Percentiles rank a stretch among this genome's conserved stretches.
Conservation (phyloP, 352 stramenopile species). For the Blastocystis sp. region DNA sequence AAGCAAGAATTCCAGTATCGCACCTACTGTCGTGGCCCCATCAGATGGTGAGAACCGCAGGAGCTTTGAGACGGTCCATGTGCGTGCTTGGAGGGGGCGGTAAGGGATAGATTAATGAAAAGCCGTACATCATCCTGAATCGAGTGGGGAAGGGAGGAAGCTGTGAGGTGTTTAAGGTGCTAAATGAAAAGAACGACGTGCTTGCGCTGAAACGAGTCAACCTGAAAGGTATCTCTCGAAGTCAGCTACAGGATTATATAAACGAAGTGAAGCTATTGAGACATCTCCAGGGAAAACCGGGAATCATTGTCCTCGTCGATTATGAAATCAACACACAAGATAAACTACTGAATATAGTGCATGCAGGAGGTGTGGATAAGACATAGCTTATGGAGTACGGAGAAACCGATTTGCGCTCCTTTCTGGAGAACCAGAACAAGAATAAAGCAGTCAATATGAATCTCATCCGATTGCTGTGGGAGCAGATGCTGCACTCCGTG, state of each 20-base stretch:
- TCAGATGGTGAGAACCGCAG: neutral
- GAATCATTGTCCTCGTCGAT: constrained; percentile 91
- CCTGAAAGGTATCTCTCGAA: constrained; percentile 83
- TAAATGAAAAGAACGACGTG: constrained; percentile 45
- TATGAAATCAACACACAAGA: constrained; percentile 82
- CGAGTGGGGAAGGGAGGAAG: constrained; percentile 91
- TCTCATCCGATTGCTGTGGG: constrained; percentile 91
- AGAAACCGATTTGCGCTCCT: constrained; percentile 24
- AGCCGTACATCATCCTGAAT: constrained; percentile 89
- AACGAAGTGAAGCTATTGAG: constrained; percentile 93
- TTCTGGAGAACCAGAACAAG: constrained; percentile 3
- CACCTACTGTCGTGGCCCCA: neutral
- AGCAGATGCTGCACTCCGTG: constrained; percentile 95
- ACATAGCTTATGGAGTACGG: constrained; percentile 32
- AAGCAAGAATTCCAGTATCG: neutral
- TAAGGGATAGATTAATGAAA: constrained; percentile 75
- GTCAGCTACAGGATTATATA: constrained; percentile 88
- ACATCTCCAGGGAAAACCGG: constrained; percentile 84
- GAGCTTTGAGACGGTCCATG: constrained; percentile 26
- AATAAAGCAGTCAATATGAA: constrained; percentile 84
- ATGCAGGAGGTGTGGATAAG: neutral
- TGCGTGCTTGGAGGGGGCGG: neutral
- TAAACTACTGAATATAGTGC: constrained; percentile 71
- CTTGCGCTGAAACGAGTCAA: constrained; percentile 94
- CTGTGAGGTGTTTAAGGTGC: constrained; percentile 88